A percentile compares a stretch with the other conserved stretches of the same genome.
These are phyloP conservation scores for Plasmopara viticola DNA, from an alignment of 352 stramenopile genomes.

Conservation along the genomic window DNA sequence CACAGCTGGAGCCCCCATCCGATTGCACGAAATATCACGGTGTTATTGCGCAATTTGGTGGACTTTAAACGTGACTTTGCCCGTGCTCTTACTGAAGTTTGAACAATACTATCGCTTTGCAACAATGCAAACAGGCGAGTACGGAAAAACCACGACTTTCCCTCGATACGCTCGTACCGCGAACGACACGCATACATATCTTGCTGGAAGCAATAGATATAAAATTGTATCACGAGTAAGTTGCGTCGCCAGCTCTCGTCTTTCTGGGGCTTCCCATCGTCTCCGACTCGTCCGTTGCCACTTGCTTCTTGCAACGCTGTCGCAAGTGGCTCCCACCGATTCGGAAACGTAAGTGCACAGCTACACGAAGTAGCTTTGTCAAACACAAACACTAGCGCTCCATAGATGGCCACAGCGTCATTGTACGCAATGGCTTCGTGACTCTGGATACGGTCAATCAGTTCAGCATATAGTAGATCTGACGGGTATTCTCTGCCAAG, in stretches of 20 bases:
- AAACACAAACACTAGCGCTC: slow-evolving; percentile 76
- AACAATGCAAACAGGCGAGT: slow-evolving; percentile 60
- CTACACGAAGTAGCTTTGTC: slow-evolving; percentile 65
- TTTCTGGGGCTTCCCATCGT: slow-evolving; percentile 24
- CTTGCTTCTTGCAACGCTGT: slow-evolving; percentile 56
- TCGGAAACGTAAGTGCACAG: slow-evolving; percentile 52
- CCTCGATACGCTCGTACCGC: slow-evolving; percentile 43
- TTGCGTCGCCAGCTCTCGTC: slow-evolving; percentile 60
- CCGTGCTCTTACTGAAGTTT: slow-evolving; percentile 26
- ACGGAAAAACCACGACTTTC: slow-evolving; percentile 45
- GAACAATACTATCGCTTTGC: slow-evolving; percentile 27
- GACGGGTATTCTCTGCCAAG: slow-evolving; percentile 80
- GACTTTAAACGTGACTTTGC: slow-evolving; percentile 29
- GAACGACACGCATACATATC: slow-evolving; percentile 52
- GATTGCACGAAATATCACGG: slow-evolving; percentile 57
- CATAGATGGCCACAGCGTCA: slow-evolving; percentile 70
- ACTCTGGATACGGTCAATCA: slow-evolving; percentile 76
- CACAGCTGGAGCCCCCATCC: slow-evolving; percentile 48
- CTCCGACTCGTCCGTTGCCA: slow-evolving; percentile 23
- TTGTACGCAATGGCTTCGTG: slow-evolving; percentile 58
- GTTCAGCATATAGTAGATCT: slow-evolving; percentile 70
- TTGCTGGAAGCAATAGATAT: slow-evolving; percentile 72
- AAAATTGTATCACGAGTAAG: slow-evolving; percentile 76
- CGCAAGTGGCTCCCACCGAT: slow-evolving; percentile 60
- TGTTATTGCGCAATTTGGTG: slow-evolving; percentile 61